These are phyloP conservation scores for Zygoascus tannicola DNA, from an alignment of 805 yeast genomes.

Conservation along the genomic window DNA sequence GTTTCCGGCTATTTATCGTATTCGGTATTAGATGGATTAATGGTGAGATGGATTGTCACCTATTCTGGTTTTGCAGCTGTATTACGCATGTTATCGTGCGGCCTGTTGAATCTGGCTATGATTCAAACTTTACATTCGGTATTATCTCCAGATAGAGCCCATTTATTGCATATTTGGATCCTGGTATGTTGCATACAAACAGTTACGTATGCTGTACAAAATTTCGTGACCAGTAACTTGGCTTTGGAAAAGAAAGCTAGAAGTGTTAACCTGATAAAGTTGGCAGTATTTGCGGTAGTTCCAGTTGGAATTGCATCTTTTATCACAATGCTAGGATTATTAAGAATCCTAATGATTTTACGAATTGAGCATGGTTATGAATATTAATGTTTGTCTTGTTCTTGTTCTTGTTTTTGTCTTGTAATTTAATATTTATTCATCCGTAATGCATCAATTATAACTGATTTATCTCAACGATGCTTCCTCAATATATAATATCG, in stretches of 20 bases:
- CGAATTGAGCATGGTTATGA: slow-evolving; percentile 41
- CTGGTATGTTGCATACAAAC: slow-evolving; percentile 80
- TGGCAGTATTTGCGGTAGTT: slow-evolving; percentile 94
- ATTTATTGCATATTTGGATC: slow-evolving; percentile 85
- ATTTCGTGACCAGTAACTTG: slow-evolving; percentile 66
- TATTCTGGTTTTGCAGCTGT: slow-evolving; percentile 85
- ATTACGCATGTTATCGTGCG: slow-evolving; percentile 74
- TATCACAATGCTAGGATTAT: slow-evolving; percentile 76
- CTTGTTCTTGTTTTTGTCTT: not conserved
- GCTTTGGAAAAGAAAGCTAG: slow-evolving; percentile 40
- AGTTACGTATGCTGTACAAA: slow-evolving; percentile 70
- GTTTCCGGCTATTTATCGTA: slow-evolving; percentile 81
- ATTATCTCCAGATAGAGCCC: slow-evolving; percentile 60
- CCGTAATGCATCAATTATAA: too few species aligned
- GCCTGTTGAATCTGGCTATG: slow-evolving; percentile 58
- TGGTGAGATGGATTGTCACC: slow-evolving; percentile 86
- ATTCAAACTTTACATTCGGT: slow-evolving; percentile 60
- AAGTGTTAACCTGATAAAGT: slow-evolving; percentile 76
- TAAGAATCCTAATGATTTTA: slow-evolving; percentile 65
- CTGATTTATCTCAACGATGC: too few species aligned
- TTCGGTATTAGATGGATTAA: slow-evolving; percentile 76
- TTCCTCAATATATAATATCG: slow-evolving; percentile 34
- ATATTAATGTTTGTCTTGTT: not conserved
- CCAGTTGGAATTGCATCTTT: slow-evolving; percentile 95
- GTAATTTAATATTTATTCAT: not conserved